These are phyloP conservation scores for Citrus medica DNA, from an alignment of 345 rosid species.

Conservation along the genomic window DNA sequence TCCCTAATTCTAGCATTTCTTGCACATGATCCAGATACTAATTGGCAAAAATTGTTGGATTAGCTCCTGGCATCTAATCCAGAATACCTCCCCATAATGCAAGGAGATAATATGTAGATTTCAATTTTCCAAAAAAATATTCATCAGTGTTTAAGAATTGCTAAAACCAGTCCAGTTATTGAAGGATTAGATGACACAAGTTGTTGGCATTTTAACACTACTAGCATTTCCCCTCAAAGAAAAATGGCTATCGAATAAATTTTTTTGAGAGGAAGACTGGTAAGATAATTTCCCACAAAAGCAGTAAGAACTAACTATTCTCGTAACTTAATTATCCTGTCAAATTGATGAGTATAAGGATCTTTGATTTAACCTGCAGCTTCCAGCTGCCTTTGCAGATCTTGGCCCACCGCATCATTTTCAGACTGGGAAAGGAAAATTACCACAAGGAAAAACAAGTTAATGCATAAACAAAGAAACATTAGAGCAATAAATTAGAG, in stretches of 20 bases:
- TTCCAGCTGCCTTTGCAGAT: conserved; percentile 88
- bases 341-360: neutral
- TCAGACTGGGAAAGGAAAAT: conserved; percentile 48
- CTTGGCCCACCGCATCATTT: conserved; percentile 79
- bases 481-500: neutral
- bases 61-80: neutral
- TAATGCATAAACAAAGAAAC: neutral
- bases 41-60: neutral
- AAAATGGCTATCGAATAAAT: neutral
- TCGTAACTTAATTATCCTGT: neutral
- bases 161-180: neutral
- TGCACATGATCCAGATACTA: neutral
- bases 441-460: neutral
- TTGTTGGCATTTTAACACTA: neutral
- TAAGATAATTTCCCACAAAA: neutral
- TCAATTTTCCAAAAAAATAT: neutral
- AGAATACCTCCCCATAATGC: neutral
- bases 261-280: neutral
- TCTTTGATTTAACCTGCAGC: conserved; percentile 62
- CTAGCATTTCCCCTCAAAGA: neutral
- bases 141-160: no score
- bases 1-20: neutral
- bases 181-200: neutral
- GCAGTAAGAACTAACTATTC: neutral
- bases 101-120: neutral